Percentiles rank a stretch among this genome's conserved stretches.
Evolutionary conservation across 2,329 filamentous ascomycete genomes (phyloP).

Genomic region (Pseudocercospora pini-densiflorae): DNA sequence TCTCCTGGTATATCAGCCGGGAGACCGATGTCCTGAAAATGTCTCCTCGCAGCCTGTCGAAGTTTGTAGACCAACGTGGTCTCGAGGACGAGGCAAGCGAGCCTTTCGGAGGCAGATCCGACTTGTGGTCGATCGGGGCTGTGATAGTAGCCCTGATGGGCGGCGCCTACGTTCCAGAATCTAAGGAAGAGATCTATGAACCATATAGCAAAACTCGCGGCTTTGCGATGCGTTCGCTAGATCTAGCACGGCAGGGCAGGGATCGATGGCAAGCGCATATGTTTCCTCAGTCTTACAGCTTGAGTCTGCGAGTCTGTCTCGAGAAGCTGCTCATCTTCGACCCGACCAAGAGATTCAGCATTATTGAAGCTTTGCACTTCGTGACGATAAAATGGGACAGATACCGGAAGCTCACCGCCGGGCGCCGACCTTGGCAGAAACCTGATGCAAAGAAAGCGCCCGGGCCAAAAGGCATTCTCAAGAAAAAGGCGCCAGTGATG

Average conservation of each 20-base stretch:
- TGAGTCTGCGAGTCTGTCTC: neutral
- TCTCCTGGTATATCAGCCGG: constrained; percentile 12
- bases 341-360: neutral
- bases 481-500: neutral
- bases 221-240: neutral
- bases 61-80: neutral
- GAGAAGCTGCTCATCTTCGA: neutral
- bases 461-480: neutral
- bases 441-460: neutral
- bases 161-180: neutral
- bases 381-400: neutral
- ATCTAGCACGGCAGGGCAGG: neutral
- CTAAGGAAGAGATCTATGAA: neutral
- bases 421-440: neutral
- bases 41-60: neutral
- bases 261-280: neutral
- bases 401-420: neutral
- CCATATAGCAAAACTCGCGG: neutral
- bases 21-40: constrained; percentile 3
- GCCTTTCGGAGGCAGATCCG: constrained; percentile 11
- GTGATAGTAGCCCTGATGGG: constrained; percentile 24
- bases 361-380: neutral
- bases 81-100: neutral
- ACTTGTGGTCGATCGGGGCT: constrained; percentile 24
- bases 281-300: neutral